Percentiles rank a stretch among this genome's conserved stretches.
Evolutionary conservation across 1,284 basidiomycete genomes (phyloP).

Genomic region (Cutaneotrichosporon mucoides): DNA sequence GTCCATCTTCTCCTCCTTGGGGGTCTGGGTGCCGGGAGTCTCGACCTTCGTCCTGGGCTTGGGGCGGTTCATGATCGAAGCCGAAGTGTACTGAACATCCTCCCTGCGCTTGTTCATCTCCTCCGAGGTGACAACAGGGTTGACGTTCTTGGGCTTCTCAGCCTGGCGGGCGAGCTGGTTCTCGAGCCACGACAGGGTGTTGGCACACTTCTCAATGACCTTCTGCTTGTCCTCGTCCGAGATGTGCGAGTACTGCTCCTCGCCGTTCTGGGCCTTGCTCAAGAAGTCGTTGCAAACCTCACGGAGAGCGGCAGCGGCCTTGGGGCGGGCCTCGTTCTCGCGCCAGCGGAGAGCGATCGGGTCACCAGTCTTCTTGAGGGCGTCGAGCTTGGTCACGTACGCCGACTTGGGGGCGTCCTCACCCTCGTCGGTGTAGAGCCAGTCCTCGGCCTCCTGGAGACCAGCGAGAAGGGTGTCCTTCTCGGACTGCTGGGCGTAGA

Average conservation of each 20-base stretch:
- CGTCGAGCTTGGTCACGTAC: constrained; percentile 73
- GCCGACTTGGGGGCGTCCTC: constrained; percentile 90
- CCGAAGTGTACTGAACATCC: constrained; percentile 77
- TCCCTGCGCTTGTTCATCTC: constrained; percentile 85
- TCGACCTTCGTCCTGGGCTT: constrained; percentile 66
- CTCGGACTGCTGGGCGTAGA: constrained; percentile 68
- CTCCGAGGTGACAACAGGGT: constrained; percentile 70
- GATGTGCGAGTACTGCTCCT: constrained; percentile 83
- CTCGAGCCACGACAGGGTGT: constrained; percentile 86
- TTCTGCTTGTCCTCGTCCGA: constrained; percentile 77
- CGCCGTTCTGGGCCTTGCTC: constrained; percentile 68
- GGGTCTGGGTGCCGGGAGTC: constrained; percentile 55
- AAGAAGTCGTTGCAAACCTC: constrained; percentile 81
- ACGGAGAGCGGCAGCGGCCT: constrained; percentile 66
- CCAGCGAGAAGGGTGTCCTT: constrained; percentile 68
- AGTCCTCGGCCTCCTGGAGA: constrained; percentile 78
- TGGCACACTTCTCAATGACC: constrained; percentile 61
- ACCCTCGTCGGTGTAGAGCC: constrained; percentile 92
- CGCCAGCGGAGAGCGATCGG: constrained; percentile 74
- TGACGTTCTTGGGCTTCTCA: constrained; percentile 79
- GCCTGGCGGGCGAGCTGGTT: constrained; percentile 78
- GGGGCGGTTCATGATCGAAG: constrained; percentile 76
- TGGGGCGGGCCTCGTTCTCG: constrained; percentile 73
- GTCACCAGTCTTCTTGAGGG: constrained; percentile 76
- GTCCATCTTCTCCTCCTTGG: constrained; percentile 63